Conservation (phyloP, 2,329 filamentous ascomycete genomes). For the Knufia petricola region DNA sequence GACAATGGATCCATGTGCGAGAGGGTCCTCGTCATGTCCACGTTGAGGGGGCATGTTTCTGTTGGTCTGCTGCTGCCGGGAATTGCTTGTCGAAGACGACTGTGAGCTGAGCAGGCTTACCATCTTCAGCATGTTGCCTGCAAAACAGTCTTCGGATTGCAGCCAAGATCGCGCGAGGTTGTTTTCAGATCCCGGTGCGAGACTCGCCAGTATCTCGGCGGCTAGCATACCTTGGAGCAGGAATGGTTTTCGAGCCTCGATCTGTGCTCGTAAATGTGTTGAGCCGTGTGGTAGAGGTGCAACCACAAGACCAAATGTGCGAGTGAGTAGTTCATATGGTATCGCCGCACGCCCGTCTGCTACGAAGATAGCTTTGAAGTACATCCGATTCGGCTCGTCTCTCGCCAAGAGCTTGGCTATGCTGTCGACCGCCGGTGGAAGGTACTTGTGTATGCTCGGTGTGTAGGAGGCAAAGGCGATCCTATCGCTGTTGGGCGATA, state of each 20-base stretch:
- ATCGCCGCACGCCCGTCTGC: slow-evolving; percentile 56
- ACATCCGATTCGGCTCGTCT: slow-evolving; percentile 82
- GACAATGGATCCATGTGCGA: slow-evolving; percentile 47
- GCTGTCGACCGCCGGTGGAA: slow-evolving; percentile 80
- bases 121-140: slow-evolving; percentile 66
- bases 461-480: slow-evolving; percentile 75
- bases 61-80: slow-evolving; percentile 35
- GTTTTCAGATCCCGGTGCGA: slow-evolving; percentile 62
- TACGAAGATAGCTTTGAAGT: slow-evolving; percentile 73
- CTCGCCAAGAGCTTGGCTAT: slow-evolving; percentile 84
- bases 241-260: slow-evolving; percentile 77
- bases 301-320: slow-evolving; percentile 77
- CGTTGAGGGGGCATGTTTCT: slow-evolving; percentile 29
- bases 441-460: slow-evolving; percentile 71
- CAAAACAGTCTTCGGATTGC: slow-evolving; percentile 72
- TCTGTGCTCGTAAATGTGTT: slow-evolving; percentile 51
- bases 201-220: slow-evolving; percentile 73
- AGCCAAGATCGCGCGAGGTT: slow-evolving; percentile 71
- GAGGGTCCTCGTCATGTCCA: slow-evolving; percentile 32
- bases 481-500: slow-evolving; percentile 40
- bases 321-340: slow-evolving; percentile 71
- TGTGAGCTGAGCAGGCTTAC: slow-evolving; percentile 61
- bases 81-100: slow-evolving; percentile 24
- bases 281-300: slow-evolving; percentile 63
- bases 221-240: slow-evolving; percentile 87